These are phyloP conservation scores for Phaseolus lunatus DNA, from an alignment of 306 rosid species.

Conservation along the genomic window DNA sequence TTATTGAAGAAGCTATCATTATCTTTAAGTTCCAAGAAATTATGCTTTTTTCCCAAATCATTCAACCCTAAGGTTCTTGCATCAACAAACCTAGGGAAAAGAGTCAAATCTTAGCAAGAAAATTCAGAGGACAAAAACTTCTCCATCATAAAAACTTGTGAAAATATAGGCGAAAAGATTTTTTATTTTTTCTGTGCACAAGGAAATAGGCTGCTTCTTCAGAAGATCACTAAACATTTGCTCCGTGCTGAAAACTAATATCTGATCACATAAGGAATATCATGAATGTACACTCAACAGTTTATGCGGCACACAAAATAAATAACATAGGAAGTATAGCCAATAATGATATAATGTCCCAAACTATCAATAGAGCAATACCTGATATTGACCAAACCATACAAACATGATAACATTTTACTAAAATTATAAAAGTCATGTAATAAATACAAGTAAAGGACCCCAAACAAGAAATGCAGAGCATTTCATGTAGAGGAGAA, in stretches of 20 bases:
- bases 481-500: slow-evolving; percentile 19
- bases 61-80: slow-evolving; percentile 28
- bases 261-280: slow-evolving; percentile 21
- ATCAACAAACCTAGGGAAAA: slow-evolving; percentile 40
- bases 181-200: background rate
- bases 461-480: slow-evolving; percentile 9
- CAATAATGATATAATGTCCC: slow-evolving; percentile 19
- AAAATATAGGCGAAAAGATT: background rate
- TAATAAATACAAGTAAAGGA: slow-evolving; percentile 16
- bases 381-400: slow-evolving; percentile 26
- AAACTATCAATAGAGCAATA: slow-evolving; percentile 39
- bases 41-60: slow-evolving; percentile 23
- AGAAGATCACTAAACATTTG: slow-evolving; percentile 36
- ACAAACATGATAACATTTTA: slow-evolving; percentile 32
- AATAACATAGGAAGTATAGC: slow-evolving; percentile 14
- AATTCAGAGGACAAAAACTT: slow-evolving; percentile 14
- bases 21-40: slow-evolving; percentile 25
- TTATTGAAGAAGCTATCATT: background rate
- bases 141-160: background rate
- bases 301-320: slow-evolving; percentile 19
- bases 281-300: slow-evolving; percentile 16
- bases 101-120: slow-evolving; percentile 32
- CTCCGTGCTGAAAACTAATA: slow-evolving; percentile 16
- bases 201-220: background rate
- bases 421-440: slow-evolving; percentile 29